Base-by-base conservation (phyloP, 371 early-diverging fungal genomes). In the Mucor racemosus region DNA sequence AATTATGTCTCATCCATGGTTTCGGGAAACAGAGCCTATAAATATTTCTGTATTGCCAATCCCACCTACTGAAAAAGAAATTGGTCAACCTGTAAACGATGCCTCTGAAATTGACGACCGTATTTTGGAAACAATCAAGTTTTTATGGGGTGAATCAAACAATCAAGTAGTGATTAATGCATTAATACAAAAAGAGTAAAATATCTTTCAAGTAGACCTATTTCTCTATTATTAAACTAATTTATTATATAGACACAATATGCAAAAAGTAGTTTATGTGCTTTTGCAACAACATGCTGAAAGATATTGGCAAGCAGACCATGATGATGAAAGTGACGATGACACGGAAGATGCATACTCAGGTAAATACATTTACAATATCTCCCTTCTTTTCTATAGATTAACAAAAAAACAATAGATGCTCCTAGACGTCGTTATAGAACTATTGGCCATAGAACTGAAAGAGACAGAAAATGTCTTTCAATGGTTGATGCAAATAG, bases 261-360 rank as follows among this genome's bases (percentile, higher is more conserved):
- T 83, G 84, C 84, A 83, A 71, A 83, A 83, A 54, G 84, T 83
- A 4, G 77, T 80, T 4, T 83, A 83, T 65, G 84, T 80, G 9
- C 65, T 83, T 14, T 69, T 83, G 31, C 77, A 80, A 44, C 80
- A 77, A 44, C 84, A 80, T 64, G 79, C 84, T 13, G 78, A 79
- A 48, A 68, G 71, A 31, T 80, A 80, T 21, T 83, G 84, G 84
- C 80, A 83, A 58, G 67, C 72, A 13, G 81, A 80, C 21, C 80
- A 83, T 42, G 76, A 72, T 57, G 81, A 80, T 39, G 83, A 68
- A 44, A 60, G 66, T 31, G 68, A 72, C 10, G 73, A 76, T 34
- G 80, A 72, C 17, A 46, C 56, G n/a, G 69, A 69, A 34, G 65
- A 60, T 36, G 57, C 44, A 9, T 65, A 48, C 31, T 38, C 62